Conservation (phyloP, 176 grass and related monocot species). For the Otatea glauca region DNA sequence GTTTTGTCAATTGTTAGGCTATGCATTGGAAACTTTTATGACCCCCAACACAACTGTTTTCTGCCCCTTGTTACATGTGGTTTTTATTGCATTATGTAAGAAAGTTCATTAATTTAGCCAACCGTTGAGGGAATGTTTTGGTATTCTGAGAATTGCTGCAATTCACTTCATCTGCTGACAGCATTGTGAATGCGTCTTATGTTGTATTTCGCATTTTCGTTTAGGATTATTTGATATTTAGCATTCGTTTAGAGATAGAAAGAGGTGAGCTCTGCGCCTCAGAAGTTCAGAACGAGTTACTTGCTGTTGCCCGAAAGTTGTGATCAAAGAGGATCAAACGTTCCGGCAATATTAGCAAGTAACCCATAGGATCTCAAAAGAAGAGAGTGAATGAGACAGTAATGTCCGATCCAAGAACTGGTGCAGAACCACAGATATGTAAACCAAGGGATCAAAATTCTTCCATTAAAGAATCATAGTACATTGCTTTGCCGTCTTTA, state of each 20-base stretch:
- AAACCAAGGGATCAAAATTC: conserved; percentile 10
- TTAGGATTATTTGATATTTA: not conserved
- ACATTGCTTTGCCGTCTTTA: not conserved
- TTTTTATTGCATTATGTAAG: not conserved
- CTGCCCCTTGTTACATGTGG: not conserved
- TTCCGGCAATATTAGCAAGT: not conserved
- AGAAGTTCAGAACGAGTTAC: not conserved
- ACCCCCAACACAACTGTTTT: not conserved
- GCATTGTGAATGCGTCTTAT: not conserved
- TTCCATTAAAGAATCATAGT: conserved; percentile 36
- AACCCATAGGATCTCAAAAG: not conserved
- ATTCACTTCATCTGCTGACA: not conserved
- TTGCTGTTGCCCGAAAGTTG: not conserved
- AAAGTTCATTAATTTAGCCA: not conserved
- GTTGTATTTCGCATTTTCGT: conserved; percentile 1
- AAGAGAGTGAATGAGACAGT: not conserved
- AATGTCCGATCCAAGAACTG: conserved; percentile 5
- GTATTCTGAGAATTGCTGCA: not conserved
- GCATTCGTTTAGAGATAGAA: not conserved
- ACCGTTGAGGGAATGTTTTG: conserved; percentile 21
- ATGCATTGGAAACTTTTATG: not conserved
- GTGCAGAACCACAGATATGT: not conserved
- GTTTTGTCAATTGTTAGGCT: not conserved
- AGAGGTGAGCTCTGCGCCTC: not conserved
- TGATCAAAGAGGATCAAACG: not conserved